Conservation (phyloP, 1,139 yeast species). For the Komagataea norvegica region DNA sequence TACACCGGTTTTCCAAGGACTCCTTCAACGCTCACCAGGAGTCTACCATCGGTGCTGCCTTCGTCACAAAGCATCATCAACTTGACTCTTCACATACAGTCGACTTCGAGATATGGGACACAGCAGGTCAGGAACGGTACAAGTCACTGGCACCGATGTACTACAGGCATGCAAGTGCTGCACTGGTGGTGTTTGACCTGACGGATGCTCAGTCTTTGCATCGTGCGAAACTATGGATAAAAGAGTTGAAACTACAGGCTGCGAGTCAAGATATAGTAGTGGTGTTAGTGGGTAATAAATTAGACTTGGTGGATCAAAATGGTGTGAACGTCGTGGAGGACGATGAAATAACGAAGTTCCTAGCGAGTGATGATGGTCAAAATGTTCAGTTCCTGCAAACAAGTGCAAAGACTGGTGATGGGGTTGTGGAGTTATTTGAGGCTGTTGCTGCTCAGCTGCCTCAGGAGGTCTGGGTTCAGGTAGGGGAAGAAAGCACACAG, state of each 20-base stretch:
- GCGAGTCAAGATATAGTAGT: conserved; percentile 65
- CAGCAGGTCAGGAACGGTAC: conserved; percentile 92
- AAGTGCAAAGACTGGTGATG: conserved; percentile 78
- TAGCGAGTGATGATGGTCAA: conserved; percentile 26
- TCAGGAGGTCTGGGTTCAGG: conserved; percentile 14
- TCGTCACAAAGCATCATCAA: conserved; percentile 54
- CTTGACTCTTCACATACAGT: conserved; percentile 50
- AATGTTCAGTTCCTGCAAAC: conserved; percentile 59
- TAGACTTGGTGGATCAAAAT: conserved; percentile 46
- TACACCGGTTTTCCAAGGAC: conserved; percentile 59
- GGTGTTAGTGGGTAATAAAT: conserved; percentile 64
- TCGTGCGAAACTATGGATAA: conserved; percentile 84
- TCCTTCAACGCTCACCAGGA: conserved; percentile 59
- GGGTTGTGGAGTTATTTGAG: conserved; percentile 61
- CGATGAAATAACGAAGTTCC: conserved; percentile 31
- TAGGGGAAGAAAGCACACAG: conserved; percentile 7
- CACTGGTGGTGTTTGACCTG: conserved; percentile 70
- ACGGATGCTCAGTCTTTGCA: conserved; percentile 44
- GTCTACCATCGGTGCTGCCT: conserved; percentile 70
- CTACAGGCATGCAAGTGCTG: conserved; percentile 84
- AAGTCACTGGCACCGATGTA: conserved; percentile 89
- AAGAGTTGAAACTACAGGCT: conserved; percentile 73
- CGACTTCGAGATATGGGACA: conserved; percentile 84
- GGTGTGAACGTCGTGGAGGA: conserved; percentile 26
- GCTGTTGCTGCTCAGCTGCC: conserved; percentile 25